Conservation (phyloP, 2,329 filamentous ascomycete species). For the Cercospora berteroae region DNA sequence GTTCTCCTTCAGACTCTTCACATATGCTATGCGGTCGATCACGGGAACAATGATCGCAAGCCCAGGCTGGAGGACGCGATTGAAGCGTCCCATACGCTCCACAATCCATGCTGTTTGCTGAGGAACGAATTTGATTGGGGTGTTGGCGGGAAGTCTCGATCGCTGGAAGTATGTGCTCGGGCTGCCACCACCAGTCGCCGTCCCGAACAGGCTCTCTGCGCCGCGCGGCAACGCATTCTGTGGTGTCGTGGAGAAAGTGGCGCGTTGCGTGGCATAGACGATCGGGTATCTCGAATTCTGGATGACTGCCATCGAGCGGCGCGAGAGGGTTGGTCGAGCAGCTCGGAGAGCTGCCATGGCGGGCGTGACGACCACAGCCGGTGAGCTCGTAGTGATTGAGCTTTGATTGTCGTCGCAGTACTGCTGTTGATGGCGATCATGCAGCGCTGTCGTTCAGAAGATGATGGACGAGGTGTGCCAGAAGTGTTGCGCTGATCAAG, state of each 20-base stretch:
- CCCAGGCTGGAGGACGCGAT: conserved; percentile 87
- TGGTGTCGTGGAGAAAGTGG: conserved; percentile 30
- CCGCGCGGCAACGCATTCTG: conserved; percentile 31
- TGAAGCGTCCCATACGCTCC: conserved; percentile 98
- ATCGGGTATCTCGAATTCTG: conserved; percentile 36
- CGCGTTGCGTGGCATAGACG: conserved; percentile 27
- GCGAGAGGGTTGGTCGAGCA: conserved; percentile 37
- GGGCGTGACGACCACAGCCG: neutral
- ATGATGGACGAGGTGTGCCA: neutral
- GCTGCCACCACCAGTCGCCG: conserved; percentile 30
- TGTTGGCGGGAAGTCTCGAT: conserved; percentile 78
- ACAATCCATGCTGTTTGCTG: conserved; percentile 99
- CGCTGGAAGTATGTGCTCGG: conserved; percentile 44
- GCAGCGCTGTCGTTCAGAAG: neutral
- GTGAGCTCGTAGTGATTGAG: neutral
- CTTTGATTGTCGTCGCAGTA: neutral
- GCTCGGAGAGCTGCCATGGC: conserved; percentile 40
- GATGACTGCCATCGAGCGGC: conserved; percentile 36
- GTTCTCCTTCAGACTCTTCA: conserved; percentile 93
- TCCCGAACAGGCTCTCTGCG: conserved; percentile 38
- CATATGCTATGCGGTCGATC: conserved; percentile 93
- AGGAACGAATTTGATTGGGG: conserved; percentile 87
- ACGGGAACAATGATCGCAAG: conserved; percentile 86
- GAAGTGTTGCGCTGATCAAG: neutral
- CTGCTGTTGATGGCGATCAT: neutral